These are phyloP conservation scores for Boletus coccyginus DNA, from an alignment of 768 basidiomycete species.

Conservation along the genomic window DNA sequence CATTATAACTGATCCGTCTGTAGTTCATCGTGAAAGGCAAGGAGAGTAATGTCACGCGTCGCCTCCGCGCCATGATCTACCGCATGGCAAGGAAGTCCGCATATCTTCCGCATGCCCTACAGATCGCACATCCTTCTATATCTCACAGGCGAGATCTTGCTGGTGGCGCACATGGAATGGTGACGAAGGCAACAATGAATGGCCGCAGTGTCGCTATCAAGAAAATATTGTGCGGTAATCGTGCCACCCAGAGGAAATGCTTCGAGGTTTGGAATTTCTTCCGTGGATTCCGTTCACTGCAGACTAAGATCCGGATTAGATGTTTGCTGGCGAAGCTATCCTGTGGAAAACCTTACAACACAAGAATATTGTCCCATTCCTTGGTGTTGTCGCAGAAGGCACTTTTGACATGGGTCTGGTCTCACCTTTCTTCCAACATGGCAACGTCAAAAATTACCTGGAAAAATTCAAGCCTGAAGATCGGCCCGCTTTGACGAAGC, in stretches of 20 bases:
- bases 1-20: not conserved
- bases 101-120: constrained; percentile 20
- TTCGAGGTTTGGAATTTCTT: constrained; percentile 11
- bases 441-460: constrained; percentile 16
- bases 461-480: not conserved
- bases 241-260: not conserved
- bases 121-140: constrained; percentile 5
- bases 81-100: constrained; percentile 30
- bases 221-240: constrained; percentile 8
- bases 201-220: constrained; percentile 26
- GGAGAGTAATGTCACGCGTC: not conserved
- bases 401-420: constrained; percentile 18
- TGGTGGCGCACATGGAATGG: constrained; percentile 19
- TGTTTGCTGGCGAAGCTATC: constrained; percentile 27
- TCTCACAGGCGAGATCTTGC: not conserved
- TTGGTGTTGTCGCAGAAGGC: constrained; percentile 14
- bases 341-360: constrained; percentile 27
- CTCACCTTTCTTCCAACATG: constrained; percentile 21
- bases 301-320: constrained; percentile 9
- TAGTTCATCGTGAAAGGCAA: constrained; percentile 13
- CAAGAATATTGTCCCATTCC: constrained; percentile 26
- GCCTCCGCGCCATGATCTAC: constrained; percentile 20
- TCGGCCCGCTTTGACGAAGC: constrained; percentile 5
- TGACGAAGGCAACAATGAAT: constrained; percentile 18
- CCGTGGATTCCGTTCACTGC: not conserved